phyloP scores from a whole-genome alignment of 805 yeast genomes.

The Cyberlindnera petersonii region DNA sequence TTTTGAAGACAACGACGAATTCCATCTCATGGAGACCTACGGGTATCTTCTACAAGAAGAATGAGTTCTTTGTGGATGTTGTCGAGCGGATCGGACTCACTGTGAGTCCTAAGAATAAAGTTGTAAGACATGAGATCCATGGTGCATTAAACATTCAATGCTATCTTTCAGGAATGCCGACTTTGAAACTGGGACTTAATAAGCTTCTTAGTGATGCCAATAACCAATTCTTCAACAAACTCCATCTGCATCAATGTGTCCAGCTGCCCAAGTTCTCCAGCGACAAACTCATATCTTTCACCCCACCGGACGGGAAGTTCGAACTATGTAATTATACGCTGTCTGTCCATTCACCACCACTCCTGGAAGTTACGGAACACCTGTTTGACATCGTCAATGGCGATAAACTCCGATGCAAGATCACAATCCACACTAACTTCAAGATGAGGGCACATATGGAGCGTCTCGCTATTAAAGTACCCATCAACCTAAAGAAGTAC shows the following conservation, averaged over 20 bases:
- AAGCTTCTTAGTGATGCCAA: conserved; percentile 36
- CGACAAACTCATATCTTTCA: conserved; percentile 60
- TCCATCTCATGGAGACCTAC: conserved; percentile 90
- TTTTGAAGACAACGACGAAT: conserved; percentile 72
- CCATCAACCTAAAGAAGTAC: conserved; percentile 45
- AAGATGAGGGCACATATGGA: conserved; percentile 60
- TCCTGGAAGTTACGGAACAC: conserved; percentile 15
- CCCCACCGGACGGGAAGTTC: conserved; percentile 90
- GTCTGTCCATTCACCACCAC: conserved; percentile 35
- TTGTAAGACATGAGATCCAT: conserved; percentile 60
- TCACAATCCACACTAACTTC: conserved; percentile 51
- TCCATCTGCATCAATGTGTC: conserved; percentile 89
- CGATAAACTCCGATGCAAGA: conserved; percentile 5
- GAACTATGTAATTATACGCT: conserved; percentile 43
- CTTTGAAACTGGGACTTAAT: conserved; percentile 70
- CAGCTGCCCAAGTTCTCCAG: conserved; percentile 51
- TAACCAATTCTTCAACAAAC: conserved; percentile 49
- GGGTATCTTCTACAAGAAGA: conserved; percentile 81
- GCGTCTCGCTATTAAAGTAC: conserved; percentile 55
- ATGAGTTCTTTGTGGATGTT: conserved; percentile 86
- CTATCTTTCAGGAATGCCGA: conserved; percentile 89
- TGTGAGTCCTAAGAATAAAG: conserved; percentile 53
- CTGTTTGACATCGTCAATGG: conserved; percentile 3
- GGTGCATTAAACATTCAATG: conserved; percentile 75
- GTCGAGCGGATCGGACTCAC: conserved; percentile 69